These are phyloP conservation scores for Combretum micranthum DNA, from an alignment of 345 rosid genomes.

Conservation along the genomic window DNA sequence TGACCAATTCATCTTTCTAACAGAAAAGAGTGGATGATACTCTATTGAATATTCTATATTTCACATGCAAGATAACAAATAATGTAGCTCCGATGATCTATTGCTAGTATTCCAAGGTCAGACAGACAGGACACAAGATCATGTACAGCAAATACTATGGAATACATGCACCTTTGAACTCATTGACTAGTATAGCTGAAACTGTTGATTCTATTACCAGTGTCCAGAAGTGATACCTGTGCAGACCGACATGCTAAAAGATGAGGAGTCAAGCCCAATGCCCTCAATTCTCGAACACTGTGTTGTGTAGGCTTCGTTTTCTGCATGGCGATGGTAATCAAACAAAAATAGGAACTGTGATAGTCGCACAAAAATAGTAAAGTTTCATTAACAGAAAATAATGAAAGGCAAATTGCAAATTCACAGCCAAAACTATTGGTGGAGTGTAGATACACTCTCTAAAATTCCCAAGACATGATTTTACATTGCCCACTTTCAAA, in stretches of 20 bases:
- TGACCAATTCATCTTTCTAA: neutral
- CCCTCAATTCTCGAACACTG: constrained; percentile 90
- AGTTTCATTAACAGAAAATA: neutral
- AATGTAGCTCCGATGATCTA: too few relatives aligned
- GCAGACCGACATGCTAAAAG: constrained; percentile 94
- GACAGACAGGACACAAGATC: too few relatives aligned
- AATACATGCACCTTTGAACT: neutral
- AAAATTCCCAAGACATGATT: too few relatives aligned
- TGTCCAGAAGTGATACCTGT: constrained; percentile 36
- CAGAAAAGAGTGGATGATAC: neutral
- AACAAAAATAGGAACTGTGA: too few relatives aligned
- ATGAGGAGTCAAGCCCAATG: constrained; percentile 89
- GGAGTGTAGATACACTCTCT: too few relatives aligned
- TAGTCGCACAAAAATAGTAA: neutral
- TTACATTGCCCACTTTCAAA: too few relatives aligned
- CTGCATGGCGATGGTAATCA: neutral
- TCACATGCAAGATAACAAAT: too few relatives aligned
- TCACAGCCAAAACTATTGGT: neutral
- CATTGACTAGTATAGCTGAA: neutral
- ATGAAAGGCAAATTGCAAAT: neutral
- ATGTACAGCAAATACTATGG: too few relatives aligned
- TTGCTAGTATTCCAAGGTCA: too few relatives aligned
- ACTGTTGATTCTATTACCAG: neutral
- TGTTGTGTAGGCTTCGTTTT: constrained; percentile 37
- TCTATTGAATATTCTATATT: neutral